Percentiles rank a stretch among this genome's conserved stretches.
Evolutionary conservation across 495 filamentous ascomycete species (phyloP).

Genomic region (Daldinia childiae): DNA sequence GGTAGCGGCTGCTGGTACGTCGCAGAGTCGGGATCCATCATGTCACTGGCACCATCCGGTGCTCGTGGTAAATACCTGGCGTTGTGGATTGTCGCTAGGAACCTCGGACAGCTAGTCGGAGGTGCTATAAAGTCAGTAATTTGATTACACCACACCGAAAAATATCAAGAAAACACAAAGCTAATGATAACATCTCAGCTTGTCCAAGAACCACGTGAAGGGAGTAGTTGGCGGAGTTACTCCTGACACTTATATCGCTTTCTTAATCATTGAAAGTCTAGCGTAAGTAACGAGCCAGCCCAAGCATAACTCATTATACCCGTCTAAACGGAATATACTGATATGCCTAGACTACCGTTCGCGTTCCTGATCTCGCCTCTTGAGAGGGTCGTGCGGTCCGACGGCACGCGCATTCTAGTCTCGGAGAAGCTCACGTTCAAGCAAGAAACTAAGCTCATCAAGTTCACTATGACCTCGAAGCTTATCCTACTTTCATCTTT

Average conservation of each 20-base stretch:
- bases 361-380: constrained; percentile 57
- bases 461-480: constrained; percentile 37
- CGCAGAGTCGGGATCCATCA: constrained; percentile 59
- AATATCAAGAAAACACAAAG: constrained; percentile 44
- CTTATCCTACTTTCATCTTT: constrained; percentile 39
- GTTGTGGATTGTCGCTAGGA: constrained; percentile 60
- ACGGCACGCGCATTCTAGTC: constrained; percentile 55
- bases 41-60: constrained; percentile 57
- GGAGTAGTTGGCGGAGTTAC: constrained; percentile 34
- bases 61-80: constrained; percentile 57
- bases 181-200: constrained; percentile 51
- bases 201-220: constrained; percentile 36
- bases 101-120: constrained; percentile 60
- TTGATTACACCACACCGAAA: constrained; percentile 42
- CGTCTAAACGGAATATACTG: neutral
- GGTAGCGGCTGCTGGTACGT: constrained; percentile 60
- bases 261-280: constrained; percentile 39
- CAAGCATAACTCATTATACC: neutral
- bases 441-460: constrained; percentile 37
- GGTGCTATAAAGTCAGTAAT: constrained; percentile 57
- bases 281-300: constrained; percentile 17
- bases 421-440: constrained; percentile 44
- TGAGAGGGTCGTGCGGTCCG: constrained; percentile 56
- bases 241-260: constrained; percentile 36
- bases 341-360: constrained; percentile 55